phyloP scores from a whole-genome alignment of 352 stramenopile genomes.

The Phytophthora fragariaefolia region DNA sequence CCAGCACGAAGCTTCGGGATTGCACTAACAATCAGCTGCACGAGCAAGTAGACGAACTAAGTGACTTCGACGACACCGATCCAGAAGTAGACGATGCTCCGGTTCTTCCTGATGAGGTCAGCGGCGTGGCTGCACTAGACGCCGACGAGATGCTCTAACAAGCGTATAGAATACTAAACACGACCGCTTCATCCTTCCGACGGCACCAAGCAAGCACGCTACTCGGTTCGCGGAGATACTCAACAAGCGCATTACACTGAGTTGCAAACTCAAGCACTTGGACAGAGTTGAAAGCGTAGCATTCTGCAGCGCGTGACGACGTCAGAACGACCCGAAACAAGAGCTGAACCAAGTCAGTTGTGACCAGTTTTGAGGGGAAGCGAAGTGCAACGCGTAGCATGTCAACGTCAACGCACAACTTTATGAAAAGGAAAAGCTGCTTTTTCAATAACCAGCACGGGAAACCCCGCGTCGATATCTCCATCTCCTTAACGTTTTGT shows the following conservation, averaged over 20 bases:
- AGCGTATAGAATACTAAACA: background rate
- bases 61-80: slow-evolving; percentile 71
- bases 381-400: no score
- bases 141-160: slow-evolving; percentile 12
- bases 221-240: background rate
- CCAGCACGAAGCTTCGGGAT: background rate
- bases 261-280: no score
- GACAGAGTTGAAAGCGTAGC: no score
- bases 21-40: slow-evolving; percentile 12
- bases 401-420: no score
- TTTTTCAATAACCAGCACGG: no score
- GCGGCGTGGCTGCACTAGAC: slow-evolving; percentile 32
- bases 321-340: no score
- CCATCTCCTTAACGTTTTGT: no score
- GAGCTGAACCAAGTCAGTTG: no score
- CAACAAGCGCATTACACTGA: background rate
- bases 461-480: no score
- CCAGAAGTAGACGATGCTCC: slow-evolving; percentile 66
- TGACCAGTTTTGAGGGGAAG: no score
- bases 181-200: background rate
- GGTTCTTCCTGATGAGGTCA: slow-evolving; percentile 50
- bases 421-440: no score
- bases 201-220: background rate
- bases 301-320: no score
- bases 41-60: slow-evolving; percentile 24